A percentile compares a stretch with the other conserved stretches of the same genome.
These are phyloP conservation scores for Naganishia friedmannii DNA, from an alignment of 768 basidiomycete species.

Conservation along the genomic window DNA sequence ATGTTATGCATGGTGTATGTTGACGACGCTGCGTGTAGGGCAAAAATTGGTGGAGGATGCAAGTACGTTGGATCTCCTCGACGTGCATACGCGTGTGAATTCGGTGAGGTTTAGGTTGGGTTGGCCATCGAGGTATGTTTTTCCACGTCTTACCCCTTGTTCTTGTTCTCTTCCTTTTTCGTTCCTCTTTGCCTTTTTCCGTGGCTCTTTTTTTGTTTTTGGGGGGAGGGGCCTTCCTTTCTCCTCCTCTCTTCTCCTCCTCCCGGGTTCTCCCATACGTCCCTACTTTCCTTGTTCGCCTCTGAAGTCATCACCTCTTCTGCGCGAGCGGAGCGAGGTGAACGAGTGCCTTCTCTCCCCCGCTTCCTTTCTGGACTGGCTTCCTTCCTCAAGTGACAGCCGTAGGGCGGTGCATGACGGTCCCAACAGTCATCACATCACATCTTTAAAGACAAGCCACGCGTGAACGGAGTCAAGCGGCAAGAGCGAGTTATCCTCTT, in stretches of 20 bases:
- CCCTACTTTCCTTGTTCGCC: no score
- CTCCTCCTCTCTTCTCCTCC: neutral
- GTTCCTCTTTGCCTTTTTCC: neutral
- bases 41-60: slow-evolving; percentile 88
- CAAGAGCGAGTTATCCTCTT: no score
- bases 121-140: slow-evolving; percentile 90
- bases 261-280: neutral
- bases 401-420: no score
- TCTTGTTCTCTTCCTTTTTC: neutral
- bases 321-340: no score
- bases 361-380: no score
- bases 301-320: no score
- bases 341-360: no score
- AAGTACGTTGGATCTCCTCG: slow-evolving; percentile 77
- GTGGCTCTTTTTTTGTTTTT: neutral
- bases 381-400: no score
- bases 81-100: slow-evolving; percentile 75
- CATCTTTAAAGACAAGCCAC: no score
- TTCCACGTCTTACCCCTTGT: neutral
- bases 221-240: no score
- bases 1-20: neutral
- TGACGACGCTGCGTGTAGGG: slow-evolving; percentile 53
- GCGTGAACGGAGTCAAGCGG: no score
- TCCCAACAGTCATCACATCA: no score
- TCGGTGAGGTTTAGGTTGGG: slow-evolving; percentile 90